Evolutionary conservation across 2,329 filamentous ascomycete genomes (phyloP), one percentile per base, ranked within the genome.

Genomic region (Aspergillus fumigatus): DNA sequence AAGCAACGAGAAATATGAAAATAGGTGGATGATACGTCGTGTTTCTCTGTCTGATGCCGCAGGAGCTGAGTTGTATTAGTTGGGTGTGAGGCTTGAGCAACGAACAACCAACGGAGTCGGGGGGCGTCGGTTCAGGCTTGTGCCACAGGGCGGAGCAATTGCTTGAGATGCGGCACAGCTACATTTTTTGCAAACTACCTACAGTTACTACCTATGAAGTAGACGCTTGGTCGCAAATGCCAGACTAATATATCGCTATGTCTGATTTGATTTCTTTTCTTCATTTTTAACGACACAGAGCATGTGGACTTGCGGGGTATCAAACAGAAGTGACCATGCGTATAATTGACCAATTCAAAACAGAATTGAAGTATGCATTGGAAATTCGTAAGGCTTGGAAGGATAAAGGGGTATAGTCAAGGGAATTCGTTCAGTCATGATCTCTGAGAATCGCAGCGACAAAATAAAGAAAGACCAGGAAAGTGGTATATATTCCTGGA

Each of bases 391-490:
- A 4, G 40, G 5, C 32, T 38, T 38, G 32, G 6, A 38, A 35
- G 14, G 4, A 38, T 38, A 38, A 32, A 41, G 49, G 43, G 59
- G 45, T 57, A 57, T 57, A 50, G 43, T n/a, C 35, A 61, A 63
- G 35, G 54, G 59, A 59, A 63, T 60, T 62, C 64, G 58, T 67
- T 48, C 50, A 53, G 19, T 64, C 62, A 60, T 66, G 40, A 54
- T 17, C 38, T 43, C 21, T 10, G 25, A 17, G 26, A 26, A 23
- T 29, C 27, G 27, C 32, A 49, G 27, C 32, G n/a, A 45, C 52
- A 50, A 59, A 11, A 47, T 47, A 21, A 29, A 26, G 32, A 59
- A 45, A 8, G 41, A 41, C 27, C 47, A 51, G 40, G 25, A 17
- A 47, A 7, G 26, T 5, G 51, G 53, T 38, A 38, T 38, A 38